A percentile compares a stretch with the other conserved stretches of the same genome.
These are phyloP conservation scores for Pseudopithomyces chartarum DNA, from an alignment of 2,329 filamentous ascomycete genomes.

Conservation along the genomic window DNA sequence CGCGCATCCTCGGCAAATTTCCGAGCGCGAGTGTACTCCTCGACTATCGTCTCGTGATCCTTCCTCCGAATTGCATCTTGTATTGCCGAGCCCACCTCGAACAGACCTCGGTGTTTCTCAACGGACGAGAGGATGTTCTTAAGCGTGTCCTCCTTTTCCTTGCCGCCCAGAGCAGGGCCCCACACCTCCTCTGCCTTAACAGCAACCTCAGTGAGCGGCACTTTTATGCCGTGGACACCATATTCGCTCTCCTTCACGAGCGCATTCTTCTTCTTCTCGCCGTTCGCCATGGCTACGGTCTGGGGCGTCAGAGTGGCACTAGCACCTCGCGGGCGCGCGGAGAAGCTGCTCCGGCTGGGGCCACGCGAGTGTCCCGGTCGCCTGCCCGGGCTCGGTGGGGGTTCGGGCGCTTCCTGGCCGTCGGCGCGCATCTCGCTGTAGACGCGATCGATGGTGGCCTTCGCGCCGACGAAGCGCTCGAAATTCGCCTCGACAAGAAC, in stretches of 20 bases:
- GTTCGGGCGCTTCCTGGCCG: slow-evolving; percentile 61
- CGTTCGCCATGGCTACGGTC: slow-evolving; percentile 33
- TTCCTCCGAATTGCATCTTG: slow-evolving; percentile 86
- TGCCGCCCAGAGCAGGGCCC: slow-evolving; percentile 89
- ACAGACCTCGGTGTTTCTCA: slow-evolving; percentile 78
- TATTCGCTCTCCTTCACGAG: slow-evolving; percentile 79
- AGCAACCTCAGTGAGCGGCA: slow-evolving; percentile 83
- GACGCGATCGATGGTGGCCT: slow-evolving; percentile 97
- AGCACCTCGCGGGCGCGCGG: slow-evolving; percentile 53
- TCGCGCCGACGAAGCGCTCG: slow-evolving; percentile 95
- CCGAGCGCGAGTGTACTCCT: slow-evolving; percentile 84
- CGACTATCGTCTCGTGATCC: slow-evolving; percentile 85
- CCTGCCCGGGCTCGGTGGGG: slow-evolving; percentile 47
- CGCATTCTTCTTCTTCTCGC: slow-evolving; percentile 82
- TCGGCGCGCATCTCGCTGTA: slow-evolving; percentile 88
- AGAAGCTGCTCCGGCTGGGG: slow-evolving; percentile 66
- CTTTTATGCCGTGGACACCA: slow-evolving; percentile 68
- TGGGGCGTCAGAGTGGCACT: slow-evolving; percentile 36
- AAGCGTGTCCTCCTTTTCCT: slow-evolving; percentile 87
- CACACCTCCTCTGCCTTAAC: slow-evolving; percentile 97
- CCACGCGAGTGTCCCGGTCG: slow-evolving; percentile 66
- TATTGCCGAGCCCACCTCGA: slow-evolving; percentile 78
- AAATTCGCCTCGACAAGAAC: slow-evolving; percentile 97
- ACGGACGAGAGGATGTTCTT: slow-evolving; percentile 77
- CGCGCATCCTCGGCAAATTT: slow-evolving; percentile 80